These are phyloP conservation scores for Sugiyamaella neomexicana DNA, from an alignment of 1,139 yeast species.

Conservation along the genomic window DNA sequence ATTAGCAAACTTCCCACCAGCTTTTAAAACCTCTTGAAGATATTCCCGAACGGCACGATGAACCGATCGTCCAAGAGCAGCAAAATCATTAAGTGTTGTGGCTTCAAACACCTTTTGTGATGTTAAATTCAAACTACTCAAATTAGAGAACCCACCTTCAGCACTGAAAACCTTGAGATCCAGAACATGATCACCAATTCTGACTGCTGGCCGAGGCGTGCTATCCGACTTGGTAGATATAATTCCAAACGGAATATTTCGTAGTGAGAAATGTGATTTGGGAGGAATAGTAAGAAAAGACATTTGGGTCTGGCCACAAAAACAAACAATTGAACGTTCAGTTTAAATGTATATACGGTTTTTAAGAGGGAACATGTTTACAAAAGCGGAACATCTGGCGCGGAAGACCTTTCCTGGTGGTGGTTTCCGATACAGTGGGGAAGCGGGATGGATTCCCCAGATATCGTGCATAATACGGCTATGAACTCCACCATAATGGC, in stretches of 20 bases:
- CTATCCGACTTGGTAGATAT: constrained; percentile 23
- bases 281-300: constrained; percentile 18
- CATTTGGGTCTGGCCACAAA: not conserved
- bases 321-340: not conserved
- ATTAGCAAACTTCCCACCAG: constrained; percentile 23
- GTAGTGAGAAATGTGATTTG: constrained; percentile 27
- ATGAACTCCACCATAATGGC: no score
- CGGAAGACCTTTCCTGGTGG: not conserved
- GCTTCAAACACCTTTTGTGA: constrained; percentile 18
- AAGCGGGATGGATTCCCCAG: not conserved
- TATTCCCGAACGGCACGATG: constrained; percentile 26
- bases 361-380: not conserved
- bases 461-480: not conserved
- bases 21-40: constrained; percentile 27
- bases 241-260: constrained; percentile 31
- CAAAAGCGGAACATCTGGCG: constrained; percentile 5
- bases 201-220: constrained; percentile 26
- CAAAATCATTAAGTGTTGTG: constrained; percentile 29
- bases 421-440: not conserved
- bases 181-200: constrained; percentile 28
- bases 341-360: not conserved
- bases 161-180: constrained; percentile 26
- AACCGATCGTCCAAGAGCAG: constrained; percentile 28
- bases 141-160: constrained; percentile 23
- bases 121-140: constrained; percentile 4